Conservation (phyloP, 768 basidiomycete species). For the Russula brevipes region DNA sequence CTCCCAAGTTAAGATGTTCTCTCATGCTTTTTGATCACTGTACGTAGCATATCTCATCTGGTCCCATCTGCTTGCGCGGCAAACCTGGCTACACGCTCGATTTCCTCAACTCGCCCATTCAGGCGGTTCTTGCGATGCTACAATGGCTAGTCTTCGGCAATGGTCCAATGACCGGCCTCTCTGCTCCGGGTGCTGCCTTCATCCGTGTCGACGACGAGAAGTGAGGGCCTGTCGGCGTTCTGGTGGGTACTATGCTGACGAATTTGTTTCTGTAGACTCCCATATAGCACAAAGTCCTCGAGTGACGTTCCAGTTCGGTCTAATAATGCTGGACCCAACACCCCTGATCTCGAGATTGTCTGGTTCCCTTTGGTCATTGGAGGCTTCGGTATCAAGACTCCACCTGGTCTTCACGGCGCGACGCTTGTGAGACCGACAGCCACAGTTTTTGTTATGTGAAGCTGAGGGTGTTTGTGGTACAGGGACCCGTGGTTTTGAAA, state of each 20-base stretch:
- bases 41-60: slow-evolving; percentile 14
- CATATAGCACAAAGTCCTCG: slow-evolving; percentile 12
- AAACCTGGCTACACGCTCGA: slow-evolving; percentile 22
- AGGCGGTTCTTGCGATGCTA: slow-evolving; percentile 7
- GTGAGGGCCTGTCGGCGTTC: background rate
- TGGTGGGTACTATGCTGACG: background rate
- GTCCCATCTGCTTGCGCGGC: slow-evolving; percentile 13
- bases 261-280: slow-evolving; percentile 4
- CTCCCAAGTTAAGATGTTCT: background rate
- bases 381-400: slow-evolving; percentile 1
- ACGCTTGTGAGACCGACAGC: slow-evolving; percentile 9
- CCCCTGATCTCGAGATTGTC: slow-evolving; percentile 21
- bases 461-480: background rate
- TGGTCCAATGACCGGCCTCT: slow-evolving; percentile 14
- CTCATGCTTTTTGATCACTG: background rate
- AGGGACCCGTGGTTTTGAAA: slow-evolving; percentile 17
- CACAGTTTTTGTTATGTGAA: background rate
- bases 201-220: slow-evolving; percentile 20
- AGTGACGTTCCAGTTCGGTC: slow-evolving; percentile 1
- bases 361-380: slow-evolving; percentile 16
- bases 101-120: slow-evolving; percentile 19
- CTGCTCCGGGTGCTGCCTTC: slow-evolving; percentile 20
- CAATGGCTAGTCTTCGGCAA: slow-evolving; percentile 12
- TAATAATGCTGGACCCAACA: slow-evolving; percentile 15
- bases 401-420: slow-evolving; percentile 11